Conservation (phyloP, 2,329 filamentous ascomycete species). For the Basipetospora chlamydospora region DNA sequence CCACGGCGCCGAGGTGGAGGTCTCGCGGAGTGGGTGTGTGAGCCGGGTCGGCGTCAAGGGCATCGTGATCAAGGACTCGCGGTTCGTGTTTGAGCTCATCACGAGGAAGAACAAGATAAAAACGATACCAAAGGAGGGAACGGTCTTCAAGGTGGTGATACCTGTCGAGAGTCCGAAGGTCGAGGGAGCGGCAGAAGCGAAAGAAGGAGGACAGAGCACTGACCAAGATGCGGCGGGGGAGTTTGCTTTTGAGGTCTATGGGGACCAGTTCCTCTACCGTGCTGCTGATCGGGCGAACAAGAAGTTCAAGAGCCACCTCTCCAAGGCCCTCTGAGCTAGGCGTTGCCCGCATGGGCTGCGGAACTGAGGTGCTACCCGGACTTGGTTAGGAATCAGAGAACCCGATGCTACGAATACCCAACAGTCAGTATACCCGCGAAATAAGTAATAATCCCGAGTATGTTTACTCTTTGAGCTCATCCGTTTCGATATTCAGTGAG, state of each 20-base stretch:
- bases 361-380: no score
- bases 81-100: conserved; percentile 73
- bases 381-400: no score
- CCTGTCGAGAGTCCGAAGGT: conserved; percentile 19
- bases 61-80: conserved; percentile 79
- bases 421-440: no score
- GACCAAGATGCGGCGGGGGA: conserved; percentile 10
- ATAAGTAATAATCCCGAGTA: no score
- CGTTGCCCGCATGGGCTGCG: no score
- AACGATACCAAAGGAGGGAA: conserved; percentile 77
- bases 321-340: conserved; percentile 59
- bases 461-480: no score
- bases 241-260: conserved; percentile 72
- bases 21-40: conserved; percentile 68
- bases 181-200: conserved; percentile 9
- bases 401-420: no score
- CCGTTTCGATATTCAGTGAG: no score
- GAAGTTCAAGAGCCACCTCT: conserved; percentile 80
- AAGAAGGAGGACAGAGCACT: conserved; percentile 10
- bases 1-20: conserved; percentile 72
- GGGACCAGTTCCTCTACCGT: conserved; percentile 72
- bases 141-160: conserved; percentile 66
- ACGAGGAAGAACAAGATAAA: conserved; percentile 59
- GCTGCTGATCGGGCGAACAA: conserved; percentile 75
- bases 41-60: conserved; percentile 71